Evolutionary conservation across 495 filamentous ascomycete genomes (phyloP), one percentile per base, ranked within the genome.

Genomic region (Penicillium riverlandense): DNA sequence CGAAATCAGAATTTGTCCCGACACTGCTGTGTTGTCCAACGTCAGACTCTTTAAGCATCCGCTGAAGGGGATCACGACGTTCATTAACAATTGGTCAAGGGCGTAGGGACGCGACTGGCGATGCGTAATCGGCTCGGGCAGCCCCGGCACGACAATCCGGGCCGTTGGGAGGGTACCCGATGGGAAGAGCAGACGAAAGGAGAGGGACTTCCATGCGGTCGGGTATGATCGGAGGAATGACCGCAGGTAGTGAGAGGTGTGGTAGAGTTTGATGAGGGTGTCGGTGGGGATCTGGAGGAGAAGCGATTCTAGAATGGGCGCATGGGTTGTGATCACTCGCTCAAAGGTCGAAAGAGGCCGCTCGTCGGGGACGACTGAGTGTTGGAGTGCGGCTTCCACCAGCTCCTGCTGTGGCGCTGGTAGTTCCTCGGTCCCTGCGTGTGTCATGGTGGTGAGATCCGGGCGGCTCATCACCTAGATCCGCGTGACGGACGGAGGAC

Each of bases 11-110:
- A 73, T 73, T 44, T 73, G 68, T 4, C 78, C 78, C 15, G 72
- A 75, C 16, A 81, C 76, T 14, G 75, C 74, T n/a, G 78, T 82
- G 46, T 81, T 79, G 56, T 78, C 77, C 33, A 82, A 60, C 49
- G 79, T 76, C 50, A 82, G 57, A 44, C 67, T 78, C 53, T 61
- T 73, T 43, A 82, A 59, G 41, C 75, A 73, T 12, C 67, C 69
- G 35, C 75, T 78, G 55, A 76, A 76, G 15, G 77, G 78, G 6
- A 72, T 52, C 38, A 79, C 62, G 39, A 81, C 63, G 35, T 69
- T 65, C 63, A 78, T 71, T 48, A 82, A 58, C 14, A 82, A 58
- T 52, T 74, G 74, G 45, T 81, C 77, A 29, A 79, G 61, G 2
- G 78, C 71, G 50, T 80, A 78, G 11, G 69, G 65, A 45, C 75